These are phyloP conservation scores for Penicillium manginii DNA, from an alignment of 495 filamentous ascomycete genomes.

Conservation along the genomic window DNA sequence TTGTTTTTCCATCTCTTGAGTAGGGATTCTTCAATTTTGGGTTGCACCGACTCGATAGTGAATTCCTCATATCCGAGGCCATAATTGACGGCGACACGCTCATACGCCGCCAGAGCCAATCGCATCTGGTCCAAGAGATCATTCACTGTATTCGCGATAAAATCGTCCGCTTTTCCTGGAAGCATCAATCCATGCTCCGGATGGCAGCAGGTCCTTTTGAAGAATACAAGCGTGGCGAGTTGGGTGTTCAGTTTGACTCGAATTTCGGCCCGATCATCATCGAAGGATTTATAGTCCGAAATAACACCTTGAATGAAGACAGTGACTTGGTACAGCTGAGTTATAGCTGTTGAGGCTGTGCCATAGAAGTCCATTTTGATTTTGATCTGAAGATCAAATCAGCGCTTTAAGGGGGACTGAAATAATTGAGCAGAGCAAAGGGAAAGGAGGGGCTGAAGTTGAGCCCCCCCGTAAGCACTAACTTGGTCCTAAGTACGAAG, in stretches of 20 bases:
- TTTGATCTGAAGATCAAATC: no score
- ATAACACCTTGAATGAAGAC: conserved; percentile 31
- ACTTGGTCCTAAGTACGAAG: conserved; percentile 9
- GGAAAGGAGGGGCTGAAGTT: conserved; percentile 1
- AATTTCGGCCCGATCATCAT: conserved; percentile 26
- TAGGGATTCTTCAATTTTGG: conserved; percentile 14
- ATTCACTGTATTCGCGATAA: conserved; percentile 18
- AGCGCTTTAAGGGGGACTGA: no score
- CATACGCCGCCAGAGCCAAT: conserved; percentile 21
- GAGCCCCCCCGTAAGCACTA: conserved; percentile 12
- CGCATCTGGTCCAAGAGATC: conserved; percentile 23
- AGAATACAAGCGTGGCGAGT: conserved; percentile 22
- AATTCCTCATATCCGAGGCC: conserved; percentile 16
- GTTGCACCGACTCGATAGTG: conserved; percentile 11
- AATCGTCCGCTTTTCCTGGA: conserved; percentile 20
- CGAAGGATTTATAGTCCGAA: conserved; percentile 25
- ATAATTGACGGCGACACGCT: conserved; percentile 17
- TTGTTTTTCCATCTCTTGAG: conserved; percentile 23
- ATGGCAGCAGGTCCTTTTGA: conserved; percentile 19
- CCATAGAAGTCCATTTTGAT: conserved; percentile 30
- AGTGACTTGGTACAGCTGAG: conserved; percentile 25
- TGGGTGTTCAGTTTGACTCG: conserved; percentile 21
- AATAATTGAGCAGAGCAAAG: neutral
- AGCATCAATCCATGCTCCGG: conserved; percentile 20
- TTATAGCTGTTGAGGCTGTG: conserved; percentile 24